Conservation (phyloP, 129 eudicot genomes). For the Scalesia atractyloides region DNA sequence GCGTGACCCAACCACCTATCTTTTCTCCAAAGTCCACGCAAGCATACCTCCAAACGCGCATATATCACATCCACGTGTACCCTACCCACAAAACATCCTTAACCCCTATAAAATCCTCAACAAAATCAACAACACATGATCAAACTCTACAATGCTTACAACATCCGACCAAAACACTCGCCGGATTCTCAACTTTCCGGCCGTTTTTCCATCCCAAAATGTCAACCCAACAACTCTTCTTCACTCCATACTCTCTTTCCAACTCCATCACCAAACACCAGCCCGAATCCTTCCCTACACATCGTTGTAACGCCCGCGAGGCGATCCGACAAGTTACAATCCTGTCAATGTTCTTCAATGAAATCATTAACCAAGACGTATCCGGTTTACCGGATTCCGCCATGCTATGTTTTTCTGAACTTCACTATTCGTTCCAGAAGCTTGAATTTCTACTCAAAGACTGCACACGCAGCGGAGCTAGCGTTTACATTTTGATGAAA, state of each 20-base stretch:
- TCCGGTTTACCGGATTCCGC: constrained; percentile 32
- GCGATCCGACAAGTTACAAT: constrained; percentile 54
- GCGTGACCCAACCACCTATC: constrained; percentile 44
- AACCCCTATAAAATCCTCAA: not conserved
- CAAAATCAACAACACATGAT: not conserved
- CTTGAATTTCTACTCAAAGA: constrained; percentile 59
- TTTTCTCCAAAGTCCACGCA: too few species aligned
- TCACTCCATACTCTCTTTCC: constrained; percentile 57
- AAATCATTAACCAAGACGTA: constrained; percentile 36
- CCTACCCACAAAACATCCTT: too few species aligned
- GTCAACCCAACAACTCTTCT: constrained; percentile 66
- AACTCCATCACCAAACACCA: constrained; percentile 36
- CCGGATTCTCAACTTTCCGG: constrained; percentile 84
- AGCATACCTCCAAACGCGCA: constrained; percentile 14
- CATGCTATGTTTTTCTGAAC: constrained; percentile 65
- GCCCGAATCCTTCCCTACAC: constrained; percentile 43
- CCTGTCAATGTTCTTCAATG: constrained; percentile 54
- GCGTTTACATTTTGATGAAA: constrained; percentile 63
- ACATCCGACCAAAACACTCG: constrained; percentile 33
- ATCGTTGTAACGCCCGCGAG: constrained; percentile 54
- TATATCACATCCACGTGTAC: constrained; percentile 50
- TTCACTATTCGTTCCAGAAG: constrained; percentile 63
- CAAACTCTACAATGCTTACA: too few species aligned
- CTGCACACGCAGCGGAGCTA: constrained; percentile 52
- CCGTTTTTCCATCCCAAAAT: constrained; percentile 67